Percentiles rank a stretch among this genome's conserved stretches.
phyloP scores from a whole-genome alignment of 345 rosid genomes.

The Turritis glabra region DNA sequence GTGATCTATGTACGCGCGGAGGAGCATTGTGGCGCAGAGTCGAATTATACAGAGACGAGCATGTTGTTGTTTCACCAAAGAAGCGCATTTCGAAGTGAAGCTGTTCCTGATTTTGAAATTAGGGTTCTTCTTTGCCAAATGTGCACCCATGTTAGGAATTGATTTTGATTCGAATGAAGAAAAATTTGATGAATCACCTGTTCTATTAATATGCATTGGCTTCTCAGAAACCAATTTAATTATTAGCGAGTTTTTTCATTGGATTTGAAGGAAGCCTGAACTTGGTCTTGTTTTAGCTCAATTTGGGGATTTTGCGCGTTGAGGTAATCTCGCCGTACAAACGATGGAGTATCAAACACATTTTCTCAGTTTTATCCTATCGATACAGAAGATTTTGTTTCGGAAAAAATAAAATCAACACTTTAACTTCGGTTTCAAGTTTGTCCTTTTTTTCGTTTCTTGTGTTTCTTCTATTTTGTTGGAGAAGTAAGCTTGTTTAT shows the following conservation, averaged over 20 bases:
- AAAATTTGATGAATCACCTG: background rate
- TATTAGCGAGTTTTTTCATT: background rate
- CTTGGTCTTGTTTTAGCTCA: conserved; percentile 29
- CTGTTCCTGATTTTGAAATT: conserved; percentile 20
- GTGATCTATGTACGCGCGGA: conserved; percentile 58
- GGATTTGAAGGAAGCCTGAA: conserved; percentile 19
- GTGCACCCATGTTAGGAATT: conserved; percentile 39
- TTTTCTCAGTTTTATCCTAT: background rate
- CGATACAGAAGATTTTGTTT: conserved; percentile 24
- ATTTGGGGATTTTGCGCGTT: conserved; percentile 26
- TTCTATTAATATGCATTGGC: background rate
- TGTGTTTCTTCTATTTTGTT: conserved; percentile 15
- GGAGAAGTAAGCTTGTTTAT: conserved; percentile 20
- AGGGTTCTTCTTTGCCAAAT: conserved; percentile 31
- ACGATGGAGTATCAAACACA: conserved; percentile 19
- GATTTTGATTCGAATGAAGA: background rate
- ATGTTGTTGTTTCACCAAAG: conserved; percentile 58
- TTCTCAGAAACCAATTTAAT: background rate
- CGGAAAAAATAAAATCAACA: background rate
- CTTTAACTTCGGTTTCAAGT: conserved; percentile 31
- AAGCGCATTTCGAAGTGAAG: conserved; percentile 58
- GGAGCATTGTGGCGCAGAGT: conserved; percentile 71
- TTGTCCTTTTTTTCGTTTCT: background rate
- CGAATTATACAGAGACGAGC: conserved; percentile 66
- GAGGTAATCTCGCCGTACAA: conserved; percentile 33